Percentiles rank a stretch among this genome's conserved stretches.
Evolutionary conservation across 306 rosid genomes (phyloP).

Genomic region (Inga oerstediana): DNA sequence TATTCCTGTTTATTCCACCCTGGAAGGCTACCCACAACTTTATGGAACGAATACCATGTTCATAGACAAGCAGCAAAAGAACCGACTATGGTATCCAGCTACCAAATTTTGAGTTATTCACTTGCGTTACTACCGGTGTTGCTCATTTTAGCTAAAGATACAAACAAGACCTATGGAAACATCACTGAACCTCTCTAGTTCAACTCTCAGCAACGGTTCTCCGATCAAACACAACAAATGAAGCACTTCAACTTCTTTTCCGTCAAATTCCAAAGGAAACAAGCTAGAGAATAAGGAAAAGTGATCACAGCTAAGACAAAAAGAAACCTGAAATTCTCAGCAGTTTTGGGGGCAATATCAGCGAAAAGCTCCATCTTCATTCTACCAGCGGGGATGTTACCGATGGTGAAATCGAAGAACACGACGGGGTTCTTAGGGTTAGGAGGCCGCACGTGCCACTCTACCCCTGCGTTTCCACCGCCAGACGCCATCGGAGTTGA

Average conservation of each 20-base stretch:
- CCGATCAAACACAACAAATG: neutral
- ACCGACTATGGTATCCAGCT: neutral
- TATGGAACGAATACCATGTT: neutral
- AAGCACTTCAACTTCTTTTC: neutral
- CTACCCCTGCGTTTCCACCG: slow-evolving; percentile 58
- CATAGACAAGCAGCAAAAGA: neutral
- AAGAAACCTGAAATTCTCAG: slow-evolving; percentile 84
- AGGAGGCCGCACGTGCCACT: slow-evolving; percentile 97
- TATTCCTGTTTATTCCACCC: neutral
- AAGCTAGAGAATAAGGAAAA: neutral
- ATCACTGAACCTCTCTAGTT: neutral
- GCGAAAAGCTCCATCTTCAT: slow-evolving; percentile 99
- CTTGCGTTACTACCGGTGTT: neutral
- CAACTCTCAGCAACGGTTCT: neutral
- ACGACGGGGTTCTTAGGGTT: slow-evolving; percentile 98
- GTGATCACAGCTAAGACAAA: neutral
- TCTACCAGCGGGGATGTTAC: slow-evolving; percentile 94
- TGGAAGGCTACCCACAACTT: neutral
- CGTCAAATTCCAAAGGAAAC: neutral
- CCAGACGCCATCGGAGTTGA: slow-evolving; percentile 54
- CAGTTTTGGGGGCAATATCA: slow-evolving; percentile 86
- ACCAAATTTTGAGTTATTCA: neutral
- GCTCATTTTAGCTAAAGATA: neutral
- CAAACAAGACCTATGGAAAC: neutral
- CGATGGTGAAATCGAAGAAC: slow-evolving; percentile 96